Base-by-base conservation (phyloP, 768 basidiomycete genomes). In the Austroboletus festivus region DNA sequence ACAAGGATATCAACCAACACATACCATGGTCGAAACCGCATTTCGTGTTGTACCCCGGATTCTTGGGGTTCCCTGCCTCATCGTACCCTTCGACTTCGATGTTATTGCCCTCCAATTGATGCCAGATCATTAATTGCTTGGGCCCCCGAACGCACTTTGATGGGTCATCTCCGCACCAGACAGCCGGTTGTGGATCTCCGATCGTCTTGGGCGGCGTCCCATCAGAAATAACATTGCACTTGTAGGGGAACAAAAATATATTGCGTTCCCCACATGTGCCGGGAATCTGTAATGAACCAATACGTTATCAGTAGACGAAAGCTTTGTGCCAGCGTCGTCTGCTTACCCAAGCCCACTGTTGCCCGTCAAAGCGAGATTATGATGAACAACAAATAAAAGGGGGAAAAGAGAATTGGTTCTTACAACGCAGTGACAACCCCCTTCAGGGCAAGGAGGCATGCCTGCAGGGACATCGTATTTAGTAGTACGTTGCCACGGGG, bases 1-100 rank as follows among this genome's bases (percentile, higher is more conserved):
- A n/a, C n/a, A n/a, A n/a, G n/a, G n/a, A n/a, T n/a, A n/a, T n/a
- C n/a, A n/a, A n/a, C n/a, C n/a, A n/a, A n/a, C 20, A 48, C 58
- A 24, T 31, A 60, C 58, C 58, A 2, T 21, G 13, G 0, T 2
- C 0, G 46, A 53, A 60, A 24, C 58, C 58, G 24, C 59, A 60
- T 7, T 34, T 47, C 2, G 1, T 0, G 20, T 57, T 61, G 41
- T 61, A 61, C 13, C 0, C 47, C 3, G 55, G 51, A 31, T 7
- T 21, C 22, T 47, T 49, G 9, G 0, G 11, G 0, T 11, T 0
- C 1, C 55, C 55, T 23, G 16, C 11, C 31, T 5, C 1, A n/a
- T 56, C 58, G 1, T 2, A 0, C 41, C 59, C 59, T 0, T 10
- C 1, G 5, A 42, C 37, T 0, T 13, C 11, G 33, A 61, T 43